Conservation (phyloP, 306 rosid genomes). For the Prunus mongolica region DNA sequence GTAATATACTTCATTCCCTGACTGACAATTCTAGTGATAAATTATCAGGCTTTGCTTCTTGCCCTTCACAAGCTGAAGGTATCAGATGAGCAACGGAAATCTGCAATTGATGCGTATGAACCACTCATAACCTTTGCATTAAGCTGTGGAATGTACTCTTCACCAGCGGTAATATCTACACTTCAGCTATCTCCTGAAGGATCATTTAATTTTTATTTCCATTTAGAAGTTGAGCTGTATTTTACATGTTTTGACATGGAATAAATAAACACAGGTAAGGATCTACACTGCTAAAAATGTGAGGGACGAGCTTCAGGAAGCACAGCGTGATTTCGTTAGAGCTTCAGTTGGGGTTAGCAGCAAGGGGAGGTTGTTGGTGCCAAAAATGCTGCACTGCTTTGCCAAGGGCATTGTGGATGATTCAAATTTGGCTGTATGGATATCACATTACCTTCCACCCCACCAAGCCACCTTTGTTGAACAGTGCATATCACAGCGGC, state of each 20-base stretch:
- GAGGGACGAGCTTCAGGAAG: slow-evolving; percentile 60
- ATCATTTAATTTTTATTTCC: neutral
- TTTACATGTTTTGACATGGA: neutral
- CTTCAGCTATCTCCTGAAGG: neutral
- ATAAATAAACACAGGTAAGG: slow-evolving; percentile 38
- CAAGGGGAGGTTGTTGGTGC: slow-evolving; percentile 64
- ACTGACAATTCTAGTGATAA: slow-evolving; percentile 16
- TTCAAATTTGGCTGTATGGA: slow-evolving; percentile 65
- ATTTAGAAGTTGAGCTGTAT: neutral
- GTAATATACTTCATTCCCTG: slow-evolving; percentile 10
- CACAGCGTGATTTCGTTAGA: slow-evolving; percentile 60
- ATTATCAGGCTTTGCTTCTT: slow-evolving; percentile 67
- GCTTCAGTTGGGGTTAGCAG: slow-evolving; percentile 66
- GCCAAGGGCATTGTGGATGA: slow-evolving; percentile 62
- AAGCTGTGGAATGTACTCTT: slow-evolving; percentile 68
- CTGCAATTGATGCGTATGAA: slow-evolving; percentile 41
- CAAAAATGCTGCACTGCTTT: slow-evolving; percentile 67
- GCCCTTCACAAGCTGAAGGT: slow-evolving; percentile 70
- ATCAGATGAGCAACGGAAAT: slow-evolving; percentile 59
- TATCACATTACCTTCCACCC: slow-evolving; percentile 63
- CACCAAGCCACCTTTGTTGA: slow-evolving; percentile 63
- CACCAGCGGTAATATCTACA: slow-evolving; percentile 58
- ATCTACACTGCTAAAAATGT: slow-evolving; percentile 53
- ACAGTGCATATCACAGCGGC: slow-evolving; percentile 61
- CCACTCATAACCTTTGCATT: slow-evolving; percentile 60